Evolutionary conservation across 2,329 filamentous ascomycete genomes (phyloP).

Genomic region (Hypoxylon sp.): DNA sequence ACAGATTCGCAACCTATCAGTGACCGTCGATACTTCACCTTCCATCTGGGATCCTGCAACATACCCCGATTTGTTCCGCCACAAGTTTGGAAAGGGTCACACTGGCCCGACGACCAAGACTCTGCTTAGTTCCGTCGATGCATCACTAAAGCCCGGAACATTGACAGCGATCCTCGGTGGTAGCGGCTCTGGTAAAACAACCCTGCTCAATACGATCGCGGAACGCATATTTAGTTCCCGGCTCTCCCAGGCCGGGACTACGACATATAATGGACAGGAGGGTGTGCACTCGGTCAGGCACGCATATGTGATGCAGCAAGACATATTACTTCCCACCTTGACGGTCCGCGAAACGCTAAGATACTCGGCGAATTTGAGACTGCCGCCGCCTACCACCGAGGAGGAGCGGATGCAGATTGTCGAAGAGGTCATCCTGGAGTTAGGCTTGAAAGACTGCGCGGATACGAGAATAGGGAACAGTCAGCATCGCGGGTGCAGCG

Average conservation of each 20-base stretch:
- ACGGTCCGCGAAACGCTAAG: conserved; percentile 78
- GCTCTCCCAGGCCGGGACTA: conserved; percentile 60
- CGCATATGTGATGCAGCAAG: conserved; percentile 79
- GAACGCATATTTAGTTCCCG: conserved; percentile 68
- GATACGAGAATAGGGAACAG: conserved; percentile 76
- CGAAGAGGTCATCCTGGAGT: conserved; percentile 77
- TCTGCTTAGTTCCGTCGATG: conserved; percentile 70
- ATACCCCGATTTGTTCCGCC: conserved; percentile 52
- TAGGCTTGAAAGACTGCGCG: conserved; percentile 80
- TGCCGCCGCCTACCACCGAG: conserved; percentile 68
- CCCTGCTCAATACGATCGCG: conserved; percentile 74
- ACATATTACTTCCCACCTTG: conserved; percentile 74
- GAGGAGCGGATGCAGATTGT: conserved; percentile 70
- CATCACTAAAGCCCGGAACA: conserved; percentile 69
- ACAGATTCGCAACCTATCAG: conserved; percentile 55
- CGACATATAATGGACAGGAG: conserved; percentile 67
- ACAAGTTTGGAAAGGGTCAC: conserved; percentile 44
- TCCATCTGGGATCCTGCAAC: conserved; percentile 59
- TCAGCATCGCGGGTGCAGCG: conserved; percentile 77
- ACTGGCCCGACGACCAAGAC: conserved; percentile 52
- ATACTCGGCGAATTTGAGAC: conserved; percentile 75
- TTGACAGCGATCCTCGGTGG: conserved; percentile 80
- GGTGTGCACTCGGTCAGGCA: conserved; percentile 64
- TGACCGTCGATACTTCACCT: conserved; percentile 66
- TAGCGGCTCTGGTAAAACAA: conserved; percentile 77